A percentile compares a stretch with the other conserved stretches of the same genome.
phyloP scores from a whole-genome alignment of 106 monocot species.

The Iris macrosiphon region DNA sequence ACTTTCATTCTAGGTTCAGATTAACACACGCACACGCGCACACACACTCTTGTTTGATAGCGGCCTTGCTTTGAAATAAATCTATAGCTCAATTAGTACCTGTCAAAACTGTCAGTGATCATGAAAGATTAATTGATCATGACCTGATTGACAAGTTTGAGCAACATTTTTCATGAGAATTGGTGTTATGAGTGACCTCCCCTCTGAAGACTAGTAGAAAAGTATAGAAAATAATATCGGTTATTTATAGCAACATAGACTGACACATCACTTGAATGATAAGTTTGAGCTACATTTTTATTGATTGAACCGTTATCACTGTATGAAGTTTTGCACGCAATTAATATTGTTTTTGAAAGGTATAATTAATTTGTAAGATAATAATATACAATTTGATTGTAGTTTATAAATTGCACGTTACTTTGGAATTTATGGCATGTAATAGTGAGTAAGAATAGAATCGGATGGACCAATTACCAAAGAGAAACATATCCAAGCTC shows the following conservation, averaged over 20 bases:
- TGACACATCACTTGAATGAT: not conserved
- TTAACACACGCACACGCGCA: not conserved
- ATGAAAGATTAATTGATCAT: too few species aligned
- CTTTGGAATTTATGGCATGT: not conserved
- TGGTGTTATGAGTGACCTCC: too few species aligned
- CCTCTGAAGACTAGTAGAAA: not conserved
- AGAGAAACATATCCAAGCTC: conserved; percentile 5
- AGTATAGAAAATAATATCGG: not conserved
- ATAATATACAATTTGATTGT: not conserved
- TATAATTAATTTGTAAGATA: too few species aligned
- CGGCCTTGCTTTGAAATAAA: not conserved
- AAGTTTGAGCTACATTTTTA: not conserved
- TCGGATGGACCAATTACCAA: not conserved
- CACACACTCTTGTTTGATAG: too few species aligned
- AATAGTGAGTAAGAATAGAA: not conserved
- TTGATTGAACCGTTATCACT: too few species aligned
- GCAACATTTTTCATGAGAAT: too few species aligned
- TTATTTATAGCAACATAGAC: too few species aligned
- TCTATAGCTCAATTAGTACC: not conserved
- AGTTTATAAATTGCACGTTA: not conserved
- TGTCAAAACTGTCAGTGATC: not conserved
- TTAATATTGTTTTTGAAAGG: too few species aligned
- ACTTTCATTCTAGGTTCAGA: not conserved
- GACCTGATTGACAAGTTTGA: too few species aligned
- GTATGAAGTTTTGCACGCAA: too few species aligned